Evolutionary conservation across 1,284 basidiomycete genomes (phyloP), one percentile per base, ranked within the genome.

Genomic region (Coniferiporia weirii): DNA sequence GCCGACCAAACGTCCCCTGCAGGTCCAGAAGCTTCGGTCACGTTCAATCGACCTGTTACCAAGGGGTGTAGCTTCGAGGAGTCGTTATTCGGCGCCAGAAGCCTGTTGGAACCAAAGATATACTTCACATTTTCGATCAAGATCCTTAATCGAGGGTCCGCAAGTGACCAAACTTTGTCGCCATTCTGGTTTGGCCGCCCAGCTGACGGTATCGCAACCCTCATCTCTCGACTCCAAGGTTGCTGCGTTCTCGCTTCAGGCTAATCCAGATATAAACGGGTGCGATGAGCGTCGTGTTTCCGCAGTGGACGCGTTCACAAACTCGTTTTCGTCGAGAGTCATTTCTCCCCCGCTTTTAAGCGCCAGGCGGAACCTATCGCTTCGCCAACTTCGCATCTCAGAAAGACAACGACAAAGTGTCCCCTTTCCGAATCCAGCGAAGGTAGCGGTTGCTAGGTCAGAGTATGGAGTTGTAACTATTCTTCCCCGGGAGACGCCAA

Each of bases 311-410:
- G 60, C 56, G 46, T 61, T 61, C 27, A 47, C 40, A 22, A 61
- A 61, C 19, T 61, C 60, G 19, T 61, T 61, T 38, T 57, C 55
- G 40, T 53, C 54, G 35, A 57, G 60, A 54, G 60, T 61, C 3
- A 61, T 61, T 34, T 34, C 45, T 6, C 60, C 60, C 15, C 8
- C 54, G 13, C 19, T 8, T 6, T 35, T 44, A 43, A 49, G 50
- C 10, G 3, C 50, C 7, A 57, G 15, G 17, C 60, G 43, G n/a
- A 17, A 22, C 15, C 52, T 51, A 6, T 52, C 59, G 12, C 53
- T 60, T 15, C 59, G 59, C 35, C 49, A 20, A 45, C 48, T 60
- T 10, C 54, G 49, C 17, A 56, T 52, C 2, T 40, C 51, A 17
- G 34, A 22, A 12, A 52, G 32, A 27, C 50, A 32, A 43, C 50